phyloP scores from a whole-genome alignment of 192 early-diverging fungal genomes.

The Coemansia aciculifera region DNA sequence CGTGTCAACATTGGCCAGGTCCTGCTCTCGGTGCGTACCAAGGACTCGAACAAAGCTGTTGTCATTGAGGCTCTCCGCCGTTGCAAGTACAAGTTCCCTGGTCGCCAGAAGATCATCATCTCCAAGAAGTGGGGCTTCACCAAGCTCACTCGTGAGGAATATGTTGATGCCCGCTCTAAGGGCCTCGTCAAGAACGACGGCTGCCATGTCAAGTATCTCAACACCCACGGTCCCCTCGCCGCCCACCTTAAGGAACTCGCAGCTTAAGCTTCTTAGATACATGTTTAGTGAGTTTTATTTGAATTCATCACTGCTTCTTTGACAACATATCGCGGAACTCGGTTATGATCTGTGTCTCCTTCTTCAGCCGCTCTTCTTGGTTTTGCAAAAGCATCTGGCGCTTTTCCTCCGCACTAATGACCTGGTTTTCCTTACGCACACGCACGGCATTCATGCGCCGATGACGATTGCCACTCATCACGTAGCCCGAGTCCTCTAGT shows the following conservation, averaged over 20 bases:
- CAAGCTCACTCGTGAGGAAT: constrained; percentile 91
- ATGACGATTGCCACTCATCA: constrained; percentile 96
- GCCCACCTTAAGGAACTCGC: constrained; percentile 49
- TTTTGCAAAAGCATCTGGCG: constrained; percentile 79
- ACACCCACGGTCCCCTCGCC: constrained; percentile 75
- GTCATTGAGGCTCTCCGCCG: constrained; percentile 92
- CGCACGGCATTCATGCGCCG: constrained; percentile 94
- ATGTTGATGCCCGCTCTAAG: constrained; percentile 70
- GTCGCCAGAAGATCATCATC: constrained; percentile 97
- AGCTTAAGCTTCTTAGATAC: background rate
- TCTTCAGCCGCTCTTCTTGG: constrained; percentile 86
- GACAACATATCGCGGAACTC: constrained; percentile 86
- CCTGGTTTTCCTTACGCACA: constrained; percentile 94
- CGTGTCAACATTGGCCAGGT: constrained; percentile 98
- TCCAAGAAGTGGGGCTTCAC: constrained; percentile 99
- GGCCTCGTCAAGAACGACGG: constrained; percentile 89
- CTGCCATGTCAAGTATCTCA: constrained; percentile 93
- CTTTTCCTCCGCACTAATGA: constrained; percentile 94
- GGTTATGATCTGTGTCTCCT: constrained; percentile 89
- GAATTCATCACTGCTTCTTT: constrained; percentile 31
- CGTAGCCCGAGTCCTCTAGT: constrained; percentile 86
- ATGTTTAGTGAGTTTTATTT: background rate
- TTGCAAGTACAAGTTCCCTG: constrained; percentile 99
- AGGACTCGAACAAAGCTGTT: constrained; percentile 89
- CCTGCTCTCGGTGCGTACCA: constrained; percentile 93